phyloP scores from a whole-genome alignment of 306 rosid genomes.

The Rosa rugosa region DNA sequence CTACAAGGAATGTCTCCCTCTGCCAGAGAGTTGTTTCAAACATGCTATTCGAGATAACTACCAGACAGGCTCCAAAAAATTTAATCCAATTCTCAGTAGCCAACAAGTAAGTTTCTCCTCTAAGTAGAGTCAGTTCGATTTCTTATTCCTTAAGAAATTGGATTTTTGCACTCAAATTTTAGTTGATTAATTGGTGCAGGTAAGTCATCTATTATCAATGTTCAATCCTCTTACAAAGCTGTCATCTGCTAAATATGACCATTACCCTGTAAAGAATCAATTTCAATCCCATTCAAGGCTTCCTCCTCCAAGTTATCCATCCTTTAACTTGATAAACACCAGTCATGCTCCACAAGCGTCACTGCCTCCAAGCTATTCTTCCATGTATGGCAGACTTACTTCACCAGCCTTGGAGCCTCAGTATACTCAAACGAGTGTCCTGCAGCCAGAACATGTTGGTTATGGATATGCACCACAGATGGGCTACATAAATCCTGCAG shows the following conservation, averaged over 20 bases:
- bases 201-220: conserved; percentile 14
- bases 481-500: background rate
- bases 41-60: conserved; percentile 19
- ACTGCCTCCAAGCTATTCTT: background rate
- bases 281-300: background rate
- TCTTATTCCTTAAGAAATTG: background rate
- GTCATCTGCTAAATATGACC: background rate
- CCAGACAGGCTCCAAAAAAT: conserved; percentile 10
- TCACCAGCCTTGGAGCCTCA: conserved; percentile 9
- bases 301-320: background rate
- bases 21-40: conserved; percentile 11
- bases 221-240: conserved; percentile 3
- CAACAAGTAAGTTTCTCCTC: conserved; percentile 14
- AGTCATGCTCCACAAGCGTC: conserved; percentile 8
- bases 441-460: conserved; percentile 4
- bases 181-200: conserved; percentile 11
- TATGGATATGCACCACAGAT: conserved; percentile 5
- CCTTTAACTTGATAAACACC: background rate
- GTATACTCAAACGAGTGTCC: background rate
- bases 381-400: background rate
- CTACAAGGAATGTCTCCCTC: conserved; percentile 18
- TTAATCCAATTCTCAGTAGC: conserved; percentile 17
- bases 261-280: background rate
- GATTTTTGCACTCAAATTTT: background rate
- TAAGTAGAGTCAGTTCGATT: background rate